Base-by-base conservation (phyloP, 148 eudicot genomes). In the Vaccinium macrocarpon region DNA sequence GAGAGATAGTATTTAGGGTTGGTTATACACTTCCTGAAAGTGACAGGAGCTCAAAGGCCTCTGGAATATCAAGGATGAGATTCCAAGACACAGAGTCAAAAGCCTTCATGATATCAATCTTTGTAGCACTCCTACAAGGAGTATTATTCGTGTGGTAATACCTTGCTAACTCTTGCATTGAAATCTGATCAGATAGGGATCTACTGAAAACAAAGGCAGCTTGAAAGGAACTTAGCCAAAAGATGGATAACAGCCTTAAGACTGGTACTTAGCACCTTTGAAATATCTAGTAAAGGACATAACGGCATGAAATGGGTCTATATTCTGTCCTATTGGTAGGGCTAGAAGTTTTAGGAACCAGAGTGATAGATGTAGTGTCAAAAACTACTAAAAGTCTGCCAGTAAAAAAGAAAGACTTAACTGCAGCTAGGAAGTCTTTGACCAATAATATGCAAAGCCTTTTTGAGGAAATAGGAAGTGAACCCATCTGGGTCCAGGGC, bases 31-130 rank as follows among this genome's bases (percentile, higher is more conserved):
- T 62, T 62, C 11, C 27, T 62, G 68, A 62, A 62, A 21, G 12
- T 62, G 27, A 62, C 3, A n/a, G 68, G 27, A n/a, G 2, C 68
- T 62, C 27, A n/a, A 62, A 62, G 27, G 68, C 68, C 68, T 62
- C 68, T 21, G n/a, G 25, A 62, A 62, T 62, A 62, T 62, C 29
- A 8, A 8, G 0, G 27, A 62, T 8, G 27, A 62, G 68, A 21
- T 62, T 21, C 68, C 29, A 62, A 21, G 29, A 62, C 27, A 59
- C 8, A n/a, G n/a, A 62, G 27, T n/a, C 29, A 21, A 62, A 21
- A n/a, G 27, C 68, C 68, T 62, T 62, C 68, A 62, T 62, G 25
- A 62, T 62, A 62, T 62, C 68, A n/a, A n/a, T 62, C 29, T 62
- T 21, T 12, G 0, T 21, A 6, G 13, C 68, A 62, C 25, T 55